A percentile compares a stretch with the other conserved stretches of the same genome.
Conservation (phyloP, 495 filamentous ascomycete genomes). For the Penicillium pancosmium region DNA sequence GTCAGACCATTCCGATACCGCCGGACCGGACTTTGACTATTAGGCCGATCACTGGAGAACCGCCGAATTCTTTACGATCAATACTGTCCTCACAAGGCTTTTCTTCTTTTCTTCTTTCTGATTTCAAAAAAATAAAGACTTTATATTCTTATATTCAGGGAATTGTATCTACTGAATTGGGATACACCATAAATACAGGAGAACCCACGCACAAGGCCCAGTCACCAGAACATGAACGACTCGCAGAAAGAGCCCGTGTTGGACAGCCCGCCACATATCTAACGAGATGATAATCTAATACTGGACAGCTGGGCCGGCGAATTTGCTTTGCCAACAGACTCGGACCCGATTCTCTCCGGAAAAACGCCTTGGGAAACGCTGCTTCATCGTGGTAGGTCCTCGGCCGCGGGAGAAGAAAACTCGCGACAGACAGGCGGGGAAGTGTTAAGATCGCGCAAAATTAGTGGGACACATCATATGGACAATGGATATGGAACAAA, state of each 20-base stretch:
- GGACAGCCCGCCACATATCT: conserved; percentile 1
- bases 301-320: neutral
- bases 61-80: neutral
- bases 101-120: neutral
- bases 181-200: neutral
- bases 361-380: conserved; percentile 2
- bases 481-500: neutral
- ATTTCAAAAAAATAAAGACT: neutral
- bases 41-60: neutral
- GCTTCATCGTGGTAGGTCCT: neutral
- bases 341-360: neutral
- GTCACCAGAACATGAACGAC: neutral
- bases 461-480: conserved; percentile 8
- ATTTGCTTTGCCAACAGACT: neutral
- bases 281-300: conserved; percentile 3
- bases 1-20: conserved; percentile 33
- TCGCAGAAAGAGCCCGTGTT: neutral
- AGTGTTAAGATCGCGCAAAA: neutral
- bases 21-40: conserved; percentile 15
- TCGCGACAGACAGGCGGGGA: neutral
- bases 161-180: conserved; percentile 1
- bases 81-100: no score
- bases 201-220: neutral
- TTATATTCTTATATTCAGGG: conserved; percentile 4
- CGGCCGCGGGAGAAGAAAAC: neutral